Conservation (phyloP, 2,329 filamentous ascomycete species). For the Aspergillus sojae region DNA sequence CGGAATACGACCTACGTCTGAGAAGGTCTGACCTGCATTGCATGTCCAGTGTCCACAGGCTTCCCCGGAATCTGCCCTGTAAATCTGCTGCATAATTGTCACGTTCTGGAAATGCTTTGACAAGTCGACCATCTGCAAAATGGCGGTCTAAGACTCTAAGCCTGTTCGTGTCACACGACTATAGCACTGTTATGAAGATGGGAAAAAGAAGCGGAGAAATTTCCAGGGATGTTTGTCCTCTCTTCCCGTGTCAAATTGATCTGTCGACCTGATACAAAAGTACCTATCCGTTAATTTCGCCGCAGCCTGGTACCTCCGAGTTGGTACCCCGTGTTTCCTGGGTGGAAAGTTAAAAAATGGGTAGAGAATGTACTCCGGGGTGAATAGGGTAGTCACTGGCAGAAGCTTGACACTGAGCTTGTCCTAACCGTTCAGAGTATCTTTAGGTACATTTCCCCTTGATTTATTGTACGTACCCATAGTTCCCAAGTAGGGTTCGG, state of each 20-base stretch:
- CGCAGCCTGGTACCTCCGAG: not conserved
- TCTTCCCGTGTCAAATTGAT: not conserved
- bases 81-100: not conserved
- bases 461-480: not conserved
- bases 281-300: not conserved
- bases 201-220: not conserved
- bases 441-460: not conserved
- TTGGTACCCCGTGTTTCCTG: not conserved
- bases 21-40: not conserved
- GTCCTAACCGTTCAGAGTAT: not conserved
- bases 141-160: not conserved
- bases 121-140: not conserved
- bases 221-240: not conserved
- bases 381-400: not conserved
- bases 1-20: not conserved
- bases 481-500: not conserved
- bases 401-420: not conserved
- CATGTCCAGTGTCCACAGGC: not conserved
- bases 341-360: not conserved
- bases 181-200: not conserved
- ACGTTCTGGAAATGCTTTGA: not conserved
- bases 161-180: not conserved
- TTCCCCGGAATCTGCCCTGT: conserved; percentile 1
- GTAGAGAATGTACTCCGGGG: not conserved
- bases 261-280: not conserved